A percentile compares a stretch with the other conserved stretches of the same genome.
Conservation (phyloP, 1,139 yeast genomes). For the Geotrichum siamense region DNA sequence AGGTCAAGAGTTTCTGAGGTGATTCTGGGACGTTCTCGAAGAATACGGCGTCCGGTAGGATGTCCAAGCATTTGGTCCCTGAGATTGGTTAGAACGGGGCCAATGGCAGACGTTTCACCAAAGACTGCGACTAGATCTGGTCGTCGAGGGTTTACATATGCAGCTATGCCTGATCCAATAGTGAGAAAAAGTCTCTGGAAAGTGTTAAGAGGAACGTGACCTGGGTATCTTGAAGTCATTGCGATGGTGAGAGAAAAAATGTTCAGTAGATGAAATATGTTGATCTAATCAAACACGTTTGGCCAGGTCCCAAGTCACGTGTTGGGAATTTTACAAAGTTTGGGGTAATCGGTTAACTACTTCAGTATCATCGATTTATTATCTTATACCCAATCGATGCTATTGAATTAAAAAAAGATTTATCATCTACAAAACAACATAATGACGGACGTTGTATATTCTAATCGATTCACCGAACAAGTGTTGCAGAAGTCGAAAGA, state of each 20-base stretch:
- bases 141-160: slow-evolving; percentile 66
- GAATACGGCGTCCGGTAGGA: slow-evolving; percentile 65
- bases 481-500: slow-evolving; percentile 12
- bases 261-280: too few relatives aligned
- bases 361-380: too few relatives aligned
- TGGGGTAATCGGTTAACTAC: too few relatives aligned
- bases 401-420: too few relatives aligned
- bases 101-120: slow-evolving; percentile 86
- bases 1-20: slow-evolving; percentile 65
- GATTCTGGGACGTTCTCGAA: slow-evolving; percentile 75
- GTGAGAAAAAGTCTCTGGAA: slow-evolving; percentile 61
- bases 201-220: slow-evolving; percentile 67
- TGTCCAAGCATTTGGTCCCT: slow-evolving; percentile 70
- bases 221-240: slow-evolving; percentile 45
- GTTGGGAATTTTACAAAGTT: too few relatives aligned
- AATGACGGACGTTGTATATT: slow-evolving; percentile 11
- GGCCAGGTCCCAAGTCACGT: too few relatives aligned
- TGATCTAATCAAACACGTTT: too few relatives aligned
- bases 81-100: slow-evolving; percentile 53
- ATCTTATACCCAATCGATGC: too few relatives aligned
- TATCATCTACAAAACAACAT: too few relatives aligned
- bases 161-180: slow-evolving; percentile 72
- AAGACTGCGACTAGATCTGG: slow-evolving; percentile 82
- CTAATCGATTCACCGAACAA: slow-evolving; percentile 5
- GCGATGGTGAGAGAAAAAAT: too few relatives aligned